phyloP scores from a whole-genome alignment of 148 eudicot species.

The Chenopodium formosanum region DNA sequence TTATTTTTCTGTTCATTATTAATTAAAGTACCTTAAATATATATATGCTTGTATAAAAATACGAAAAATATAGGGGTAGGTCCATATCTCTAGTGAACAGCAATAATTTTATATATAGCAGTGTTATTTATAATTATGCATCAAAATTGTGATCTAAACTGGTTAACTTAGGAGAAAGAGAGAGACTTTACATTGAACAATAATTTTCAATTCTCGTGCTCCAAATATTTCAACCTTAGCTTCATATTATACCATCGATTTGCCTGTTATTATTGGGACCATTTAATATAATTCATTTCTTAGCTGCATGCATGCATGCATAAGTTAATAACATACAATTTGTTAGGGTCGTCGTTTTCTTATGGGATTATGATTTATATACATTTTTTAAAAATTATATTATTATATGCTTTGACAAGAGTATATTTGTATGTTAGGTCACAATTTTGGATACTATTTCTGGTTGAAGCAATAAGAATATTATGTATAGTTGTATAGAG shows the following conservation, averaged over 20 bases:
- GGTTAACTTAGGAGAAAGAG: constrained; percentile 11
- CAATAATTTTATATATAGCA: not conserved
- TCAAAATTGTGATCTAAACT: not conserved
- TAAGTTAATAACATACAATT: not conserved
- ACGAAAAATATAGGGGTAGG: not conserved
- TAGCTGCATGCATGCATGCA: not conserved
- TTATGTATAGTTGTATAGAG: constrained; percentile 1
- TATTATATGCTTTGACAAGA: not conserved
- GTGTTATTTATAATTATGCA: not conserved
- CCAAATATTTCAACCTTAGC: constrained; percentile 17
- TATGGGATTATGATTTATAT: not conserved
- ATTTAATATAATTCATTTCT: not conserved
- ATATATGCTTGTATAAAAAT: too few species aligned
- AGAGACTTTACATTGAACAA: constrained; percentile 24
- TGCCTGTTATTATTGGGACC: constrained; percentile 4
- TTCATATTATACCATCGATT: not conserved
- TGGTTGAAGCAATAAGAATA: constrained; percentile 16
- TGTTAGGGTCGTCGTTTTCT: not conserved
- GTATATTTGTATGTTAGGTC: not conserved
- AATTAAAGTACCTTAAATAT: too few species aligned
- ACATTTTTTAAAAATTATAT: not conserved
- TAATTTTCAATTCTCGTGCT: not conserved
- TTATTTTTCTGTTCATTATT: too few species aligned
- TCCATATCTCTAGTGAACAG: not conserved
- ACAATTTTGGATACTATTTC: not conserved